A percentile compares a stretch with the other conserved stretches of the same genome.
Conservation (phyloP, 164 flowering plant genomes). For the Umbellularia californica region DNA sequence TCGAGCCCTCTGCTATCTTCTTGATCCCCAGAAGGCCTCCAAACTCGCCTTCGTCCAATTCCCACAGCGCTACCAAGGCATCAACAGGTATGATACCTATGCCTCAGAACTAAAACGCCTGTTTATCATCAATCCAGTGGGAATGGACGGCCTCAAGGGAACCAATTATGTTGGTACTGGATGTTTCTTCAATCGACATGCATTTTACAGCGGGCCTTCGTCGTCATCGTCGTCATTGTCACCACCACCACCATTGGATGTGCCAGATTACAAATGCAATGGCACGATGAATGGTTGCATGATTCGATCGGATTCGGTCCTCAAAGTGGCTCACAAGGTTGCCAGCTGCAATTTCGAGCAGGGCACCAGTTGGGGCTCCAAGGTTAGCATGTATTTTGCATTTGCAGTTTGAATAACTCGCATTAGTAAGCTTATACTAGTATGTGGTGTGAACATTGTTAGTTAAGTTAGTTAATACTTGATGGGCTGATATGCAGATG, state of each 20-base stretch:
- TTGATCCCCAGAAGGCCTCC: slow-evolving; percentile 24
- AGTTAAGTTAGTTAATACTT: not conserved
- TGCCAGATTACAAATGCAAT: not conserved
- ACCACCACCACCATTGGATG: not conserved
- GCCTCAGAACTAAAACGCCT: slow-evolving; percentile 25
- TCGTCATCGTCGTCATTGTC: no score
- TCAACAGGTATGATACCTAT: slow-evolving; percentile 45
- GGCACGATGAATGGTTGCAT: slow-evolving; percentile 7
- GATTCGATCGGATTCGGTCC: slow-evolving; percentile 14
- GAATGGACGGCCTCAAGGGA: slow-evolving; percentile 55
- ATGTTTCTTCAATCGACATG: slow-evolving; percentile 47
- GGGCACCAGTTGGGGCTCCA: slow-evolving; percentile 4
- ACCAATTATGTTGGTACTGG: slow-evolving; percentile 57
- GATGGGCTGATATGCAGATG: slow-evolving; percentile 26
- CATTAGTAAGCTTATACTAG: not conserved
- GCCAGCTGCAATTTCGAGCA: slow-evolving; percentile 1
- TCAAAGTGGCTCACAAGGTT: not conserved
- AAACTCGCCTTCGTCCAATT: slow-evolving; percentile 51
- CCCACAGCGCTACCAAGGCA: slow-evolving; percentile 46
- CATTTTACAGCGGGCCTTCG: slow-evolving; percentile 45
- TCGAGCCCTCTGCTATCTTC: slow-evolving; percentile 45
- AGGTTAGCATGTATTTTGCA: not conserved
- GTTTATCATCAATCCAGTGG: slow-evolving; percentile 35
- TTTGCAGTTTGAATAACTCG: not conserved
- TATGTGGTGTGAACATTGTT: not conserved